Conservation (phyloP, 2,329 filamentous ascomycete genomes). For the Chaetomiaceae sp. region DNA sequence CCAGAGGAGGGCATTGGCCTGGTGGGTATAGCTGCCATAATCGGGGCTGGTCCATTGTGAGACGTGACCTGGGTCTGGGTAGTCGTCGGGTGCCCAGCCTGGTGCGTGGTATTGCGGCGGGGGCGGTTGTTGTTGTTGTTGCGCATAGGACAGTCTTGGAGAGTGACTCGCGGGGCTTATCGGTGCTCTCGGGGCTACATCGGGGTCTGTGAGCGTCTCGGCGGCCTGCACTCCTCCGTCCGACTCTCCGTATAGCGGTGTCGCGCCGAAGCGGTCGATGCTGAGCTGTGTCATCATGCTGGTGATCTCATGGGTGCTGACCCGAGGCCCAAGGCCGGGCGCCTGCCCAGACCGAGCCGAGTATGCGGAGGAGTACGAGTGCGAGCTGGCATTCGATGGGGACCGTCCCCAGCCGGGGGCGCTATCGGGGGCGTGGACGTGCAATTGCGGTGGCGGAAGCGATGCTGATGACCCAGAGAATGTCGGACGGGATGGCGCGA, state of each 20-base stretch:
- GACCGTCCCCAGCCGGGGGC: constrained; percentile 19
- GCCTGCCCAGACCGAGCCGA: constrained; percentile 10
- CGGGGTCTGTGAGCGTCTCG: constrained; percentile 25
- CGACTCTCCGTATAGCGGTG: constrained; percentile 24
- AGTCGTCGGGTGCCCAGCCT: neutral
- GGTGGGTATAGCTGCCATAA: constrained; percentile 24
- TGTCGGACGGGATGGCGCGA: neutral
- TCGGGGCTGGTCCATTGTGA: constrained; percentile 21
- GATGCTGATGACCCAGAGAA: neutral
- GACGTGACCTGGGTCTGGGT: constrained; percentile 1
- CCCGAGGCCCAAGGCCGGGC: constrained; percentile 8
- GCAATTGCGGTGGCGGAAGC: neutral
- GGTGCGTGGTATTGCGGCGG: neutral
- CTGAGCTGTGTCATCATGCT: constrained; percentile 23
- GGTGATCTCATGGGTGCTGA: constrained; percentile 16
- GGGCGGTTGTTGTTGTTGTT: constrained; percentile 2
- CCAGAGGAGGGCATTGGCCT: constrained; percentile 18
- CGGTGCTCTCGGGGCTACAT: constrained; percentile 13
- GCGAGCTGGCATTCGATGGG: constrained; percentile 17
- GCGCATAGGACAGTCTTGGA: constrained; percentile 7
- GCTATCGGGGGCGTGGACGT: constrained; percentile 5
- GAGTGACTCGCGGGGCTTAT: constrained; percentile 2
- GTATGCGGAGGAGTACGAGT: constrained; percentile 14
- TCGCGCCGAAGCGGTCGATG: constrained; percentile 24
- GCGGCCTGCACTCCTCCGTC: constrained; percentile 28